Evolutionary conservation across 495 filamentous ascomycete genomes (phyloP).

Genomic region (Chaetomium cochliodes): DNA sequence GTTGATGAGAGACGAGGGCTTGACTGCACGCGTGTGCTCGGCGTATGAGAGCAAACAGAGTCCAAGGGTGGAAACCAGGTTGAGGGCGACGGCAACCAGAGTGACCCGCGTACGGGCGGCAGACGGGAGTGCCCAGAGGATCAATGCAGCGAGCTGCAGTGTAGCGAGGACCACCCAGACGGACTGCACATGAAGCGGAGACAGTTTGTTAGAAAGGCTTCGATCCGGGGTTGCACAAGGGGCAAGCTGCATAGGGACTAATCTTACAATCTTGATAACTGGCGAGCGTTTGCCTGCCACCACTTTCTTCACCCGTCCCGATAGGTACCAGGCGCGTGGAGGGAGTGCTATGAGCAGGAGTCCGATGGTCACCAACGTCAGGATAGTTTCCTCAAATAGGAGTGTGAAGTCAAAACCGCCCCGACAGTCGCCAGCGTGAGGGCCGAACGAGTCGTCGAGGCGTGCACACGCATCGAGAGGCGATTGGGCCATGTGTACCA

Average conservation of each 20-base stretch:
- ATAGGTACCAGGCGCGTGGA: conserved; percentile 50
- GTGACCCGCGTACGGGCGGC: conserved; percentile 45
- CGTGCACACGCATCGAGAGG: conserved; percentile 9
- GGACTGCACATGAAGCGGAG: conserved; percentile 32
- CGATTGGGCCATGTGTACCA: conserved; percentile 6
- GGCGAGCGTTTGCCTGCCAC: conserved; percentile 4
- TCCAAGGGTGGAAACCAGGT: conserved; percentile 38
- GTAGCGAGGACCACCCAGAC: conserved; percentile 45
- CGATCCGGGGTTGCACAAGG: conserved; percentile 10
- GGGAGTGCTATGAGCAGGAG: conserved; percentile 49
- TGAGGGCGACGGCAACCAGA: conserved; percentile 48
- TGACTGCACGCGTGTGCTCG: conserved; percentile 41
- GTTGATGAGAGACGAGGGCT: conserved; percentile 55
- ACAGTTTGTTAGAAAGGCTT: neutral
- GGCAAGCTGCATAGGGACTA: neutral
- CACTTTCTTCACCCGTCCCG: conserved; percentile 31
- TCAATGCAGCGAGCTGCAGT: conserved; percentile 49
- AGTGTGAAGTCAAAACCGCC: conserved; percentile 59
- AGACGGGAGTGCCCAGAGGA: conserved; percentile 48
- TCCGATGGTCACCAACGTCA: conserved; percentile 47
- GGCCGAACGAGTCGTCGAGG: conserved; percentile 34
- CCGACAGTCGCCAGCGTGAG: conserved; percentile 33
- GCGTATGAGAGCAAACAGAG: conserved; percentile 42
- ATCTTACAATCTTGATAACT: conserved; percentile 29
- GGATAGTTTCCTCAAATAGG: conserved; percentile 56